Base-by-base conservation (phyloP, 495 filamentous ascomycete species). In the Aspergillus indologenus region DNA sequence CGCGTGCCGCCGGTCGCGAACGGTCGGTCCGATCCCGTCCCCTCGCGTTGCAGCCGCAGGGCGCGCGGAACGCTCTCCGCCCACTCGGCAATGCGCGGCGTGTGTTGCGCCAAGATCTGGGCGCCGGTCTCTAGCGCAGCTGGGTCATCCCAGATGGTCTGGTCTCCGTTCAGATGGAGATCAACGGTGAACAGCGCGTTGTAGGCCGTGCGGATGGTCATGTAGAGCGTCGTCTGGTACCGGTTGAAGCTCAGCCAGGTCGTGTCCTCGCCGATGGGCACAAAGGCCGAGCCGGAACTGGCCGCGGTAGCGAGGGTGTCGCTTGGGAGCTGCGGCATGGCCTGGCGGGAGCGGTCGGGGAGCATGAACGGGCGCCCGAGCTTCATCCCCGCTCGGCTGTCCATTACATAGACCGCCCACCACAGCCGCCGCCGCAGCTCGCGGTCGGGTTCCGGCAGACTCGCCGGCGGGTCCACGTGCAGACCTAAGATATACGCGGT, bases 401-500 rank as follows among this genome's bases (percentile, higher is more conserved):
- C 81, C 24, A 82, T 49, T 5, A 65, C 45, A 58, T 74, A 82
- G 2, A 83, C 53, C 0, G 68, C 68, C 82, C 81, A 83, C 81
- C 81, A 83, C 3, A 83, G 40, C 0, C 82, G 73, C 50, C 69
- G 74, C 12, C 73, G 71, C 40, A 81, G 51, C 61, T 82, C 76
- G 49, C 67, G 61, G 20, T 79, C 66, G 3, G 62, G 44, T 7
- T 58, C 40, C 1, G 78, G 65, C 43, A 82, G 52, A 21, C 58
- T 59, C 2, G 64, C 54, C 0, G 75, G 68, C 6, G 81, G 79
- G 9, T 82, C 76, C 3, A 73, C 53, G 61, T 85, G 80, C 0
- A 85, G 71, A 22, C 81, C 81, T 1, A 82, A 64, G n/a, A 71
- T 77, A 34, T 80, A 68, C n/a, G 80, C 81, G 1, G 71, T 77